Evolutionary conservation across 805 yeast species (phyloP).

Genomic region (Wickerhamiella kurtzmanii): DNA sequence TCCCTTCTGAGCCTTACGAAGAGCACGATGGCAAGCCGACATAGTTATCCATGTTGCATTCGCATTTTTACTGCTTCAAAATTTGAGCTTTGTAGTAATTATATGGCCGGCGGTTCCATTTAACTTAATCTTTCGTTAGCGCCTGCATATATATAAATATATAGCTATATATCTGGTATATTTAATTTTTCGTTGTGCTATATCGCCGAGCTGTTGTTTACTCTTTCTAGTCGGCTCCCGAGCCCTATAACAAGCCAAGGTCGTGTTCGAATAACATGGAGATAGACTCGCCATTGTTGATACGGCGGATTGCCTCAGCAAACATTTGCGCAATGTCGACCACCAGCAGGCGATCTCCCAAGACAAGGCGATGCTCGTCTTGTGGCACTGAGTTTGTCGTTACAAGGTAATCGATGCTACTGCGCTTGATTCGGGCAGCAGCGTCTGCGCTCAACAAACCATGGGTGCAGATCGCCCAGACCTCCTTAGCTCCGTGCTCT

Average conservation of each 20-base stretch:
- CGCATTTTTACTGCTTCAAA: background rate
- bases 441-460: conserved; percentile 93
- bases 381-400: conserved; percentile 92
- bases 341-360: conserved; percentile 58
- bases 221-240: background rate
- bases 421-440: conserved; percentile 46
- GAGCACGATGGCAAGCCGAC: background rate
- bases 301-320: conserved; percentile 91
- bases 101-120: background rate
- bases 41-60: background rate
- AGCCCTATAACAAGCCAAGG: conserved; percentile 4
- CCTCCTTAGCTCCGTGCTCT: conserved; percentile 82
- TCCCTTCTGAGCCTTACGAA: conserved; percentile 7
- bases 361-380: conserved; percentile 35
- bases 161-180: too few relatives aligned
- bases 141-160: too few relatives aligned
- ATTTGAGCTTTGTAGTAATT: too few relatives aligned
- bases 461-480: conserved; percentile 81
- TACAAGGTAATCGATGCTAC: conserved; percentile 68
- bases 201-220: too few relatives aligned
- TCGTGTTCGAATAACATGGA: conserved; percentile 83
- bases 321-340: conserved; percentile 78
- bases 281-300: conserved; percentile 93
- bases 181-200: too few relatives aligned
- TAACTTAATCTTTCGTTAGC: background rate